Base-by-base conservation (phyloP, 306 rosid genomes). In the Pueraria montana region DNA sequence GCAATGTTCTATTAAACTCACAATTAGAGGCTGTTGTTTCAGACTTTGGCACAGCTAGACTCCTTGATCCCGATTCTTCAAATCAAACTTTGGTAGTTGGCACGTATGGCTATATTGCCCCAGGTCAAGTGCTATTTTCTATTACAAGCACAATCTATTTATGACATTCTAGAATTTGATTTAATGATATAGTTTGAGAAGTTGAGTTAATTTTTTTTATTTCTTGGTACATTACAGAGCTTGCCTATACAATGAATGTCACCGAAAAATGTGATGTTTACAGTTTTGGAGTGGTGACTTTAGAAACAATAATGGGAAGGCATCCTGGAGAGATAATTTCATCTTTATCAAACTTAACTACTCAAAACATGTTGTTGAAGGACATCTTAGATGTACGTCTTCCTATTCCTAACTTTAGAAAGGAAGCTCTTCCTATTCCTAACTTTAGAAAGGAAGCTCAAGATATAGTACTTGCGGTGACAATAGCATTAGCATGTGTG, bases 201-300 rank as follows among this genome's bases (percentile, higher is more conserved):
- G 1, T n/a, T n/a, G n/a, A n/a, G n/a, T 46, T 69, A 45, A 69
- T 23, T 30, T 64, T 64, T 5, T 42, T 69, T 3, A 20, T 11
- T 71, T 71, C 14, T 75, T 7, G 38, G 0, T 56, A 0, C 0
- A 59, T 20, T n/a, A n/a, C n/a, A n/a, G n/a, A n/a, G n/a, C n/a
- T n/a, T n/a, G n/a, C n/a, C n/a, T n/a, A n/a, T n/a, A 72, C 84
- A 2, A 0, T 72, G 27, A 16, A 26, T 0, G 72, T 80, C 1
- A 80, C 84, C 16, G 18, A 27, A 23, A 80, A 80, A 56, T 69
- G 78, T 23, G 77, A 80, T 55, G 77, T 80, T 11, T 80, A 80
- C 2, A 80, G 72, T 0, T 80, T 80, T 55, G 70, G 72, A 53
- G 78, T 70, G 34, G 72, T 69, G 46, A 43, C 49, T 3, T 27